Evolutionary conservation across 2,329 filamentous ascomycete genomes (phyloP), one percentile per base, ranked within the genome.

Genomic region (Cladosporium austrohemisphaericum): DNA sequence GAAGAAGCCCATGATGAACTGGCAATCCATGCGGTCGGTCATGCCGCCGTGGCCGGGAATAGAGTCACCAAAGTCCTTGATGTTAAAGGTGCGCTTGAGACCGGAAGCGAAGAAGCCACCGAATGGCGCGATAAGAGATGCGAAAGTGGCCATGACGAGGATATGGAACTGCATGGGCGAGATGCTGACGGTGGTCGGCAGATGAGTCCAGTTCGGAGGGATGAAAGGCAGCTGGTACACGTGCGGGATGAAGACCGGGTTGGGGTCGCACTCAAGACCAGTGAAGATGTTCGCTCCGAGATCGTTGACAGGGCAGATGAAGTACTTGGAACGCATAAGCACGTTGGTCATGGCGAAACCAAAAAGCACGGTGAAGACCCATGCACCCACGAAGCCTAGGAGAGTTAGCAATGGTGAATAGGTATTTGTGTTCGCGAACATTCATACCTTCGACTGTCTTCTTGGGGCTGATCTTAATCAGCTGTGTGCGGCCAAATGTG

Each of bases 1-100:
- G 63, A 98, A 97, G 71, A 95, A 93, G 7, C 93, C 93, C 93
- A 98, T 98, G 75, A 97, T 97, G 73, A 98, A 98, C 67, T 98
- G 93, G 69, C 93, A 98, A 67, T 98, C 93, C 92, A 98, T 97
- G 54, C 93, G 87, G 67, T 98, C 93, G 13, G 93, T 98, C 74
- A 98, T 97, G 60, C 93, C 93, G 53, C 93, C 93, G 63, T 98
- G 93, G 18, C 93, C 93, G 1, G 93, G 93, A 60, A 98, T 98
- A 1, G 90, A 95, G 70, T 98, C 88, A 59, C 93, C 93, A 72
- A 98, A 98, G 73, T 98, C 93, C 78, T 98, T 98, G 78, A 98
- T 94, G 75, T 98, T 97, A 76, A 98, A 98, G 3, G 92, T 96
- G 23, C 93, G 88, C 80, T 98, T 98, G 51, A 98, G 79, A 1